These are phyloP conservation scores for Plicaturopsis crispa DNA, from an alignment of 768 basidiomycete genomes.

Conservation along the genomic window DNA sequence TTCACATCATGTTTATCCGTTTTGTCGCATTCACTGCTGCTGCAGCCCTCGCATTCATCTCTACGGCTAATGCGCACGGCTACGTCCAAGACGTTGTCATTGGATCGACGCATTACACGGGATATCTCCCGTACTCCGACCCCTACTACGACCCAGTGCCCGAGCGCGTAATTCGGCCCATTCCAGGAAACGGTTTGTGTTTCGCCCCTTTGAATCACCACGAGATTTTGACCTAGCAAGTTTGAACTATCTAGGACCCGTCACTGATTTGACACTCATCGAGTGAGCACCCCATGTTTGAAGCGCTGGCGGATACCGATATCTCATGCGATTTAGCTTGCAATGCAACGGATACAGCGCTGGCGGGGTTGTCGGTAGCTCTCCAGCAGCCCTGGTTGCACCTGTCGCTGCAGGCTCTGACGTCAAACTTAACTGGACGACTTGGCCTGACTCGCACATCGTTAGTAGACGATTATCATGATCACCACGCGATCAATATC, in stretches of 20 bases:
- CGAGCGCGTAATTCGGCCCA: slow-evolving; percentile 32
- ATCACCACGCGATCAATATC: neutral
- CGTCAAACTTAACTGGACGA: slow-evolving; percentile 33
- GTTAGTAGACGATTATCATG: slow-evolving; percentile 1
- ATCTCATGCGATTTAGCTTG: slow-evolving; percentile 14
- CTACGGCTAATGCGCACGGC: slow-evolving; percentile 26
- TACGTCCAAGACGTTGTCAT: slow-evolving; percentile 31
- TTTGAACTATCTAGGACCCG: slow-evolving; percentile 20
- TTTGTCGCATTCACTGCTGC: slow-evolving; percentile 1
- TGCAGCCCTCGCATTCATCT: slow-evolving; percentile 5
- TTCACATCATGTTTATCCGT: no score
- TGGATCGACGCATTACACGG: slow-evolving; percentile 25
- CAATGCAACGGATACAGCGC: slow-evolving; percentile 24
- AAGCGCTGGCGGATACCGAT: slow-evolving; percentile 1
- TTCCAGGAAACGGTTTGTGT: slow-evolving; percentile 30
- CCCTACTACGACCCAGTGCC: slow-evolving; percentile 27
- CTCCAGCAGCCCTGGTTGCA: slow-evolving; percentile 30
- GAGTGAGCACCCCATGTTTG: slow-evolving; percentile 19
- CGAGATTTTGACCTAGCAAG: neutral
- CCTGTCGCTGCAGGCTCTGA: slow-evolving; percentile 33
- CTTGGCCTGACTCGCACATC: slow-evolving; percentile 19
- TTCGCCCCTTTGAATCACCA: neutral
- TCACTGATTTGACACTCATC: slow-evolving; percentile 28
- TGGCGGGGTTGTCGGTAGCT: slow-evolving; percentile 22
- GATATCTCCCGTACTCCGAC: slow-evolving; percentile 30